Evolutionary conservation across 2,329 filamentous ascomycete genomes (phyloP).

Genomic region (Claviceps capensis): DNA sequence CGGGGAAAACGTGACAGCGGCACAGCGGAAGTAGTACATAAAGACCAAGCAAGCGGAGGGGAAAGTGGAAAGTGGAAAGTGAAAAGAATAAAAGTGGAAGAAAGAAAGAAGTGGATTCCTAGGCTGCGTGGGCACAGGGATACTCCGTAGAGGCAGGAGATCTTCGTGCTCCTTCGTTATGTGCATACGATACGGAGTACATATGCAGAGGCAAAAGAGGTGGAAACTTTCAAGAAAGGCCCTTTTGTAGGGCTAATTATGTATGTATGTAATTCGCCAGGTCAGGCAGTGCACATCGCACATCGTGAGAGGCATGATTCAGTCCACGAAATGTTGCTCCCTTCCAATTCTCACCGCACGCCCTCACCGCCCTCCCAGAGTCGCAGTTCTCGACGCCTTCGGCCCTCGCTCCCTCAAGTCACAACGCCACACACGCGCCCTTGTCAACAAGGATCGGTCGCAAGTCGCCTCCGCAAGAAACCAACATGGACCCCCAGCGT

Average conservation of each 20-base stretch:
- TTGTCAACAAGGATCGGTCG: not conserved
- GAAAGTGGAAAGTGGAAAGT: not conserved
- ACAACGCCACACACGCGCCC: no score
- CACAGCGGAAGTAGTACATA: not conserved
- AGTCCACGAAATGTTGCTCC: no score
- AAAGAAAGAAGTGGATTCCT: not conserved
- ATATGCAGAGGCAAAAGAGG: not conserved
- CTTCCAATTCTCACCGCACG: not conserved
- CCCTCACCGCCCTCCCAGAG: not conserved
- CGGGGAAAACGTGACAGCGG: not conserved
- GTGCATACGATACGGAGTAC: not conserved
- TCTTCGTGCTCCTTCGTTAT: no score
- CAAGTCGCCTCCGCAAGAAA: not conserved
- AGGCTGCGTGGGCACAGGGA: no score
- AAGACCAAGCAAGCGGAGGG: not conserved
- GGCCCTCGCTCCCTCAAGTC: no score
- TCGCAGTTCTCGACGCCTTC: no score
- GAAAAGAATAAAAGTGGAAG: not conserved
- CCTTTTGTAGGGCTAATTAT: not conserved
- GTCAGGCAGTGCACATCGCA: not conserved
- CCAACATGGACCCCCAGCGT: not conserved
- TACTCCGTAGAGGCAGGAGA: no score
- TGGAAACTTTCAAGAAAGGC: not conserved
- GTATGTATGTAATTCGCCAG: not conserved
- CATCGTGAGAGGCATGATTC: no score